phyloP scores from a whole-genome alignment of 192 early-diverging fungal species.

The Bifiguratus adelaidae region DNA sequence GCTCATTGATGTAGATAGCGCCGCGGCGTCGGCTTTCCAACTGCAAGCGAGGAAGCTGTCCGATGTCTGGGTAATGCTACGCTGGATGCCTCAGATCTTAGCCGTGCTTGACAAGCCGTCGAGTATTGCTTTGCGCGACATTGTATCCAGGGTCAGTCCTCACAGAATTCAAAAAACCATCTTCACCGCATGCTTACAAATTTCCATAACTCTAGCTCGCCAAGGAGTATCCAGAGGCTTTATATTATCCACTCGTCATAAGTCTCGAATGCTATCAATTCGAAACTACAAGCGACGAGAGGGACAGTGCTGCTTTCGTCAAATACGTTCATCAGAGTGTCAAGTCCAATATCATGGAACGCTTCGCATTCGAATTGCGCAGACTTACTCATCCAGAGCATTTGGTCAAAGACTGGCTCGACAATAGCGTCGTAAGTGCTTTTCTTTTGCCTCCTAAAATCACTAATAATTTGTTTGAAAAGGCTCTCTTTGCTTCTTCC shows the following conservation, averaged over 20 bases:
- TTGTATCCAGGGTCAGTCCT: too few species aligned
- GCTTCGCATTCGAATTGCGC: conserved; percentile 50
- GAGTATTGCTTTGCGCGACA: too few species aligned
- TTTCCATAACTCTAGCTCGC: too few species aligned
- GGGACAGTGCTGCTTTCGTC: conserved; percentile 19
- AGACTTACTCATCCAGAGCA: conserved; percentile 60
- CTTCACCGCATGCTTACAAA: too few species aligned
- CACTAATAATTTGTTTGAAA: not conserved
- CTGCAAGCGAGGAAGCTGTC: conserved; percentile 8
- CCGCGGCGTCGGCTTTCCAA: conserved; percentile 19
- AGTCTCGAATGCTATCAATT: conserved; percentile 59
- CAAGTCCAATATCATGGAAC: conserved; percentile 34
- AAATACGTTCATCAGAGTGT: conserved; percentile 19
- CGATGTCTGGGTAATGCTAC: conserved; percentile 51
- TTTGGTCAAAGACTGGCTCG: conserved; percentile 57
- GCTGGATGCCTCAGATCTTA: conserved; percentile 69
- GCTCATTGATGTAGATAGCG: conserved; percentile 41
- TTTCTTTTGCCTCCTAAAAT: not conserved
- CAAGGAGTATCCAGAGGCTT: conserved; percentile 44
- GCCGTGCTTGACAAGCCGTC: conserved; percentile 56
- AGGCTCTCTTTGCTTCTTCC: not conserved
- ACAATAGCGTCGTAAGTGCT: conserved; percentile 27
- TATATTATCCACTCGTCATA: conserved; percentile 60
- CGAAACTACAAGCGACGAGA: conserved; percentile 13
- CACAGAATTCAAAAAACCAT: too few species aligned